These are phyloP conservation scores for Cokeromyces recurvatus DNA, from an alignment of 371 early-diverging fungal genomes.

Conservation along the genomic window DNA sequence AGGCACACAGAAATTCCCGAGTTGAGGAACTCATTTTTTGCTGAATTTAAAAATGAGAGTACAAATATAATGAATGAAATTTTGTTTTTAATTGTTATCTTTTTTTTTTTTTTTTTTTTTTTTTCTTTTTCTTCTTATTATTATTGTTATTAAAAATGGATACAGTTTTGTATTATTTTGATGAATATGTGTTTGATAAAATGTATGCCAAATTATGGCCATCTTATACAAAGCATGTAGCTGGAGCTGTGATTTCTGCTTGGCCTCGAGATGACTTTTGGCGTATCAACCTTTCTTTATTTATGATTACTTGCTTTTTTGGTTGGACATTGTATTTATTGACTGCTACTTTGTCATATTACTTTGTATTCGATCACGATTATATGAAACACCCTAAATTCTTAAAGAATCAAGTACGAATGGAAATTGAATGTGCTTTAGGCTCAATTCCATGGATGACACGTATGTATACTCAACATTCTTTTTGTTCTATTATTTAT, in stretches of 20 bases:
- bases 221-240: constrained; percentile 25
- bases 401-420: constrained; percentile 80
- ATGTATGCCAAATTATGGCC: constrained; percentile 42
- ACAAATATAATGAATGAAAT: too few species aligned
- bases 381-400: constrained; percentile 90
- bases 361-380: constrained; percentile 80
- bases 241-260: constrained; percentile 19
- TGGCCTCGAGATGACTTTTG: constrained; percentile 58
- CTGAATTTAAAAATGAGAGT: too few species aligned
- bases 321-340: constrained; percentile 76
- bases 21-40: too few species aligned
- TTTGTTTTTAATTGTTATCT: too few species aligned
- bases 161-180: constrained; percentile 59
- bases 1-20: too few species aligned
- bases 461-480: constrained; percentile 18
- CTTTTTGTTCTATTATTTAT: too few species aligned
- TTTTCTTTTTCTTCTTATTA: too few species aligned
- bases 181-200: constrained; percentile 53
- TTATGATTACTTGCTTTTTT: constrained; percentile 64
- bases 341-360: constrained; percentile 73
- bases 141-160: constrained; percentile 53
- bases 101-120: too few species aligned
- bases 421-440: constrained; percentile 80
- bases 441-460: constrained; percentile 78
- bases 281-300: constrained; percentile 71